These are phyloP conservation scores for Chaetothyriales sp. DNA, from an alignment of 2,329 filamentous ascomycete species.

Conservation along the genomic window DNA sequence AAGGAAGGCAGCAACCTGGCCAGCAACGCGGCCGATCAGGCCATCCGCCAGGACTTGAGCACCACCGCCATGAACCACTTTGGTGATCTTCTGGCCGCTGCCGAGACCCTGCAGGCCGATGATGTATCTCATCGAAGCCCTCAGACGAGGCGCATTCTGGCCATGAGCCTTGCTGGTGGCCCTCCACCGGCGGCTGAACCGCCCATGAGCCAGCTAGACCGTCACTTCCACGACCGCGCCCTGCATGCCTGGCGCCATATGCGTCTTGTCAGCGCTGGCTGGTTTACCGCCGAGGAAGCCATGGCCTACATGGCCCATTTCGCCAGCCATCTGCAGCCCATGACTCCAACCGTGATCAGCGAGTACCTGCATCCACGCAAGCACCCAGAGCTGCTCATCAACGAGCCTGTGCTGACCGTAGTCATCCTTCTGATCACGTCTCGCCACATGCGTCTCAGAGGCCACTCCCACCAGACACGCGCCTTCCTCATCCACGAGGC, in stretches of 20 bases:
- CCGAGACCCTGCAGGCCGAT: neutral
- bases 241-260: slow-evolving; percentile 80
- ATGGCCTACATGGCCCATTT: slow-evolving; percentile 94
- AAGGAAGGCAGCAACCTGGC: neutral
- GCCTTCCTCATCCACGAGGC: slow-evolving; percentile 89
- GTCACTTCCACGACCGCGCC: slow-evolving; percentile 28
- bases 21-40: neutral
- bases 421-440: slow-evolving; percentile 85
- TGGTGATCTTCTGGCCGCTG: neutral
- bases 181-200: neutral
- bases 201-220: neutral
- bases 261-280: slow-evolving; percentile 87
- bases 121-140: neutral
- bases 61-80: neutral
- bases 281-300: slow-evolving; percentile 87
- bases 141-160: neutral
- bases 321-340: slow-evolving; percentile 74
- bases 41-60: neutral
- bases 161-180: neutral
- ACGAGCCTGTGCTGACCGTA: slow-evolving; percentile 85
- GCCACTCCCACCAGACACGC: slow-evolving; percentile 65
- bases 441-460: slow-evolving; percentile 64
- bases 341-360: slow-evolving; percentile 85
- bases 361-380: slow-evolving; percentile 73
- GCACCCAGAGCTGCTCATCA: slow-evolving; percentile 64